Conservation (phyloP, 1,139 yeast species). For the Geotrichum klebahnii region DNA sequence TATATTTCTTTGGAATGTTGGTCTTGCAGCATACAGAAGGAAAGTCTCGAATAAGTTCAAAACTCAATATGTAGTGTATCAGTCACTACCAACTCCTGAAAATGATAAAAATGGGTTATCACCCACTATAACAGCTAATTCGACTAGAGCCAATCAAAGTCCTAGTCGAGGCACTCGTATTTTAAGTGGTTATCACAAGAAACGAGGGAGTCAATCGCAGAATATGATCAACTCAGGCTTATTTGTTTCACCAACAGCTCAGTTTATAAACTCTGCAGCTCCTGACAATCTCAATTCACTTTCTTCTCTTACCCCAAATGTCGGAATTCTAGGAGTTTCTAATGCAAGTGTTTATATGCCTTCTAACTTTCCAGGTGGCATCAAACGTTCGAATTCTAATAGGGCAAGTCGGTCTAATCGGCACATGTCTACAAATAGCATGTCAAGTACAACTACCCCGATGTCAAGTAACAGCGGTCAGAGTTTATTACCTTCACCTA, state of each 20-base stretch:
- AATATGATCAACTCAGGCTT: constrained; percentile 35
- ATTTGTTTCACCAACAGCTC: constrained; percentile 78
- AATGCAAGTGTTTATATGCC: constrained; percentile 38
- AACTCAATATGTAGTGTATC: no score
- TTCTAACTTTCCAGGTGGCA: constrained; percentile 38
- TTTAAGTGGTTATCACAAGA: no score
- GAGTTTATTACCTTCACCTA: no score
- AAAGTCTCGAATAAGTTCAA: no score
- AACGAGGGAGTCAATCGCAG: no score
- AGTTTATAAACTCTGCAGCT: constrained; percentile 50
- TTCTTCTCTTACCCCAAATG: constrained; percentile 23
- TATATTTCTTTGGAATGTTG: constrained; percentile 40
- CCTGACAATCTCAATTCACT: constrained; percentile 24
- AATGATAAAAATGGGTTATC: no score
- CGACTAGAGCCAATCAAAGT: no score
- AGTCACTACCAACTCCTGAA: no score
- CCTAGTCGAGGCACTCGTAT: no score
- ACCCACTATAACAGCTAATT: no score
- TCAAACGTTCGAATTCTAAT: constrained; percentile 21
- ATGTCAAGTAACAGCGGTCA: constrained; percentile 24
- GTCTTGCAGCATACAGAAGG: no score
- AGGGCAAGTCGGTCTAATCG: constrained; percentile 18
- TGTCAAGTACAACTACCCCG: constrained; percentile 21
- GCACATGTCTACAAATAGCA: constrained; percentile 24
- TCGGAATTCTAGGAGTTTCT: constrained; percentile 20